Evolutionary conservation across 139 green algal genomes (phyloP).

Genomic region (Limnomonas spitsbergensis): DNA sequence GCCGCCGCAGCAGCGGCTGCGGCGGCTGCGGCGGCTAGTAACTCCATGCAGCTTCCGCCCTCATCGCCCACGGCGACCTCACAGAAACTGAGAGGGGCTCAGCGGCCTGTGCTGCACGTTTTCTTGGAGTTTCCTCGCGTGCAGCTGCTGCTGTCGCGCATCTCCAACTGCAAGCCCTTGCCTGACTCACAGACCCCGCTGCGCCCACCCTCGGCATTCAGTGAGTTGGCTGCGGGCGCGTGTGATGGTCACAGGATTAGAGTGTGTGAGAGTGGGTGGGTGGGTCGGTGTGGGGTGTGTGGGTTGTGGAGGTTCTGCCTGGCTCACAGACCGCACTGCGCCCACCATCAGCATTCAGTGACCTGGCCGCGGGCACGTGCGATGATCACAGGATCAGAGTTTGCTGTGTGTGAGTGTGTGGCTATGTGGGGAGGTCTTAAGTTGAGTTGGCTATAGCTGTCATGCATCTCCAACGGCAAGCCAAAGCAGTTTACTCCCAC

Average conservation of each 20-base stretch:
- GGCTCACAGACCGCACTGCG: background rate
- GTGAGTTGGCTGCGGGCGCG: background rate
- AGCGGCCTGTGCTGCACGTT: background rate
- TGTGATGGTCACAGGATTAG: background rate
- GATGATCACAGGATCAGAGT: background rate
- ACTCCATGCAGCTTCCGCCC: too few relatives aligned
- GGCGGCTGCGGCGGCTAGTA: background rate
- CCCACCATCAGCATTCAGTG: background rate
- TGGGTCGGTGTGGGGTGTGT: constrained; percentile 7
- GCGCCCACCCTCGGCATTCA: constrained; percentile 10
- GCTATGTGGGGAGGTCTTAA: background rate
- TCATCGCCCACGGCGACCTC: background rate
- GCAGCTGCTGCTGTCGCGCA: background rate
- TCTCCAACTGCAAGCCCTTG: background rate
- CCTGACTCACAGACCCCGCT: background rate
- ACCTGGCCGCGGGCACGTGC: constrained; percentile 4
- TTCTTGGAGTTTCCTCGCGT: background rate
- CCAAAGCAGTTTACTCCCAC: background rate
- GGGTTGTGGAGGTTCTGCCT: background rate
- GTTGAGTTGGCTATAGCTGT: background rate
- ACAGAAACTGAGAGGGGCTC: background rate
- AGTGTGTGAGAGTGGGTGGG: constrained; percentile 1
- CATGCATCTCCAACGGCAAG: background rate
- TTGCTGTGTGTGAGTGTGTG: constrained; percentile 19
- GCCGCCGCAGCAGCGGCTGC: background rate